A percentile compares a stretch with the other conserved stretches of the same genome.
phyloP scores from a whole-genome alignment of 495 filamentous ascomycete species.

The Lindgomyces ingoldianus region DNA sequence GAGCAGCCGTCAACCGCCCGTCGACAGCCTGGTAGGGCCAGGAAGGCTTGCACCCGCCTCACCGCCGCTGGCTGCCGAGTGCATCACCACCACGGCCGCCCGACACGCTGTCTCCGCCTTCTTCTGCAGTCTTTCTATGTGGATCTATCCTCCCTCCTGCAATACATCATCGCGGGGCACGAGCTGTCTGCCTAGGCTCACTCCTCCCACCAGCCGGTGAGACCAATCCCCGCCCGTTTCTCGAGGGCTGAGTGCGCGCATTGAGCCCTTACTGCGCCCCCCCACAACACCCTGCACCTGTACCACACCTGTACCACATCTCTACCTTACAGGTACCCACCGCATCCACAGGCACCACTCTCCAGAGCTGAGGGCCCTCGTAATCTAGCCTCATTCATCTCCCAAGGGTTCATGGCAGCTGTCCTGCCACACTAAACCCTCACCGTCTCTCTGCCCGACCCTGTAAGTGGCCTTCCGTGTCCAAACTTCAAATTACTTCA shows the following conservation, averaged over 20 bases:
- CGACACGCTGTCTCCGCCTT: background rate
- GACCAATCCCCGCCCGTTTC: background rate
- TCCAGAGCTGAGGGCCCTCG: slow-evolving; percentile 8
- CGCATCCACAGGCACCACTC: background rate
- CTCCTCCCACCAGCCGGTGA: slow-evolving; percentile 15
- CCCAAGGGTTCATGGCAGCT: background rate
- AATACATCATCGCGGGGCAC: background rate
- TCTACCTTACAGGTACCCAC: background rate
- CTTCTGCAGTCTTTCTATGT: background rate
- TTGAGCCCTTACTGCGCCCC: slow-evolving; percentile 20
- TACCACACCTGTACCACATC: slow-evolving; percentile 1
- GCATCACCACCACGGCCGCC: background rate
- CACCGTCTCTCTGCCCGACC: background rate
- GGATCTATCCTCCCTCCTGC: background rate
- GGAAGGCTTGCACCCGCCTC: background rate
- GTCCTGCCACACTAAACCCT: slow-evolving; percentile 11
- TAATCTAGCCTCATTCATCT: slow-evolving; percentile 4
- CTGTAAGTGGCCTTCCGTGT: slow-evolving; percentile 18
- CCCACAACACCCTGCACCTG: background rate
- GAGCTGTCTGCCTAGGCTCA: slow-evolving; percentile 8
- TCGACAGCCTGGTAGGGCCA: too few relatives aligned
- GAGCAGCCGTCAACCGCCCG: background rate
- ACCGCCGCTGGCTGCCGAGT: background rate
- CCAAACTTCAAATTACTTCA: background rate
- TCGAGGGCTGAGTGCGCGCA: slow-evolving; percentile 9